Percentiles rank a stretch among this genome's conserved stretches.
These are phyloP conservation scores for Trichomonascaceae sp. DNA, from an alignment of 1,139 yeast species.

Conservation along the genomic window DNA sequence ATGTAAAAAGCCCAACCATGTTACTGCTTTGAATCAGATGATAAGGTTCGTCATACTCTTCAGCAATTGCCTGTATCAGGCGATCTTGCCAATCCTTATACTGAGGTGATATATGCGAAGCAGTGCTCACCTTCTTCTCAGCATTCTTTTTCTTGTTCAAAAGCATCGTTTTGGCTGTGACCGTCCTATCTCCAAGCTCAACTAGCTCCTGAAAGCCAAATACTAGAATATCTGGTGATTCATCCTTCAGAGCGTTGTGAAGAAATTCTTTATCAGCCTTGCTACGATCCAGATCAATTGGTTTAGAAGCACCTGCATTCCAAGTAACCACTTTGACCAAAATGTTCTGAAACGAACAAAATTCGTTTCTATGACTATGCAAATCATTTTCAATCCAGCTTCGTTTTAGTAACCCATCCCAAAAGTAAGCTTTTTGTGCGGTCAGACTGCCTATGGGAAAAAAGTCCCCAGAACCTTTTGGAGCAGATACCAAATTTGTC, in stretches of 20 bases:
- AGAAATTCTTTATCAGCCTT: conserved; percentile 20
- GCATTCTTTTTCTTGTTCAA: conserved; percentile 34
- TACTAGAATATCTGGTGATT: conserved; percentile 63
- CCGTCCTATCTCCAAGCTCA: conserved; percentile 84
- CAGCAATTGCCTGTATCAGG: conserved; percentile 20
- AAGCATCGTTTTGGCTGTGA: conserved; percentile 54
- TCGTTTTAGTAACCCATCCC: conserved; percentile 35
- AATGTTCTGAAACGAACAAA: conserved; percentile 26
- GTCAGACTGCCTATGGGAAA: conserved; percentile 17
- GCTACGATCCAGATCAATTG: conserved; percentile 29
- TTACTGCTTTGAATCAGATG: conserved; percentile 73
- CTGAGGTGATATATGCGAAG: conserved; percentile 32
- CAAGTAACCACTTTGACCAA: conserved; percentile 35
- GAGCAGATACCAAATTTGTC: conserved; percentile 16
- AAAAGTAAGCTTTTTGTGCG: conserved; percentile 23
- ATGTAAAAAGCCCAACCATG: conserved; percentile 74
- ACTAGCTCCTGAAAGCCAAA: conserved; percentile 91
- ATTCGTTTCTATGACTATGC: conserved; percentile 27
- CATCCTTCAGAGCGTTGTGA: conserved; percentile 14
- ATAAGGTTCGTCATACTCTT: conserved; percentile 41
- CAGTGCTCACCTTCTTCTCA: conserved; percentile 26
- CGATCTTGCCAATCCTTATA: conserved; percentile 38
- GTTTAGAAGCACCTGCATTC: conserved; percentile 40
- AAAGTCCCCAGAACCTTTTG: neutral
- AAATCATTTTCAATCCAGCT: conserved; percentile 34